Conservation (phyloP, 768 basidiomycete genomes). For the Boletus vinaceobasis region DNA sequence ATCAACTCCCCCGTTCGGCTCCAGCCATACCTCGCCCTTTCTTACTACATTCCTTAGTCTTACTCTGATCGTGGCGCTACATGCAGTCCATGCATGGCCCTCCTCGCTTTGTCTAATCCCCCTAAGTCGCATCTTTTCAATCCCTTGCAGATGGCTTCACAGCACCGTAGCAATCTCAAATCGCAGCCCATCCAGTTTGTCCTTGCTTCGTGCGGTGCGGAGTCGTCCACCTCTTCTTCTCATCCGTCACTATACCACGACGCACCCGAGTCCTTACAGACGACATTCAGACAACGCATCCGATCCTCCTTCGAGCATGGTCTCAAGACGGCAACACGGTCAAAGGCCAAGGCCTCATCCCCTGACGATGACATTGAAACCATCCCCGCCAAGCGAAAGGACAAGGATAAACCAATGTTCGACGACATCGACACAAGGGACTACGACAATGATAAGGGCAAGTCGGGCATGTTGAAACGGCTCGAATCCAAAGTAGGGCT, state of each 20-base stretch:
- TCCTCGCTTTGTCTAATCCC: conserved; percentile 38
- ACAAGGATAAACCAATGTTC: conserved; percentile 34
- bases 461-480: conserved; percentile 43
- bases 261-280: conserved; percentile 41
- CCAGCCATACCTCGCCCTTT: conserved; percentile 10
- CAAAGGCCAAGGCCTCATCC: conserved; percentile 41
- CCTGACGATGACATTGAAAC: conserved; percentile 43
- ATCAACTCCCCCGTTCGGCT: conserved; percentile 6
- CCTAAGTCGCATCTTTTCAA: conserved; percentile 38
- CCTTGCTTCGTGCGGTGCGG: conserved; percentile 44
- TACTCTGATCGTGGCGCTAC: conserved; percentile 23
- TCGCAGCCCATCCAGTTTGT: conserved; percentile 32
- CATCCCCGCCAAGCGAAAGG: conserved; percentile 44
- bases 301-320: conserved; percentile 67
- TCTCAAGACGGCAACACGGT: conserved; percentile 59
- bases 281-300: conserved; percentile 55
- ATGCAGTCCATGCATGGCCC: conserved; percentile 43
- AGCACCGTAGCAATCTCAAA: conserved; percentile 35
- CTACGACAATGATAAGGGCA: conserved; percentile 40
- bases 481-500: conserved; percentile 52
- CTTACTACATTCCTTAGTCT: conserved; percentile 14
- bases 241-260: conserved; percentile 26
- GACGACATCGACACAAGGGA: conserved; percentile 27
- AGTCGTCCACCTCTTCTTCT: conserved; percentile 31
- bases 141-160: conserved; percentile 47